phyloP scores from a whole-genome alignment of 805 yeast species.

The Candida schatavii region DNA sequence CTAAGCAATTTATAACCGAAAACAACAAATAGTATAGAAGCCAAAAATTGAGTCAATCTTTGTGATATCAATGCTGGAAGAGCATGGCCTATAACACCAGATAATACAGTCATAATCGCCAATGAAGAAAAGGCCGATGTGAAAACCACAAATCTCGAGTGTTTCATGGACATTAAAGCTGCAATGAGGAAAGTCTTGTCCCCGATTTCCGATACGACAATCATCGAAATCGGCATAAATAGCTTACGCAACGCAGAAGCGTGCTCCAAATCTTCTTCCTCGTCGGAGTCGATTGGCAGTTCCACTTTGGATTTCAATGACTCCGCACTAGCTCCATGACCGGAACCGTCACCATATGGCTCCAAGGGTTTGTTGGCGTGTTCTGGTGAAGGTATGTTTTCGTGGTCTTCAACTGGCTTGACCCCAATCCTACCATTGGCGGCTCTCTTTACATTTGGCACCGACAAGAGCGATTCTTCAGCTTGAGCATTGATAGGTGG shows the following conservation, averaged over 20 bases:
- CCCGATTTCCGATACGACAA: slow-evolving; percentile 92
- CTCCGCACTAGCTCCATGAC: not conserved
- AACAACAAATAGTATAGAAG: slow-evolving; percentile 75
- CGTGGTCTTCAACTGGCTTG: slow-evolving; percentile 17
- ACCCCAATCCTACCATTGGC: not conserved
- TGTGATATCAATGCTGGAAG: slow-evolving; percentile 82
- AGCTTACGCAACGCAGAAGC: slow-evolving; percentile 29
- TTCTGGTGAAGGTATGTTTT: slow-evolving; percentile 27
- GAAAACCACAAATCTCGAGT: slow-evolving; percentile 80
- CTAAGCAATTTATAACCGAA: slow-evolving; percentile 73
- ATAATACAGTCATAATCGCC: slow-evolving; percentile 84
- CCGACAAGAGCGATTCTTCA: not conserved
- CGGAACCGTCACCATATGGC: slow-evolving; percentile 11
- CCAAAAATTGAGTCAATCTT: slow-evolving; percentile 74
- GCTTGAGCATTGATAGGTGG: not conserved
- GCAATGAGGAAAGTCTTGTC: slow-evolving; percentile 97
- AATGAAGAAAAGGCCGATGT: slow-evolving; percentile 82
- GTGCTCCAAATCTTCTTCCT: slow-evolving; percentile 4
- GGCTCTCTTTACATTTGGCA: not conserved
- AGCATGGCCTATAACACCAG: slow-evolving; percentile 90
- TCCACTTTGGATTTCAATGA: too few relatives aligned
- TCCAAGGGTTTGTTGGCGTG: slow-evolving; percentile 18
- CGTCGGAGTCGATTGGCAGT: slow-evolving; percentile 1
- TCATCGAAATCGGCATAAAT: slow-evolving; percentile 84
- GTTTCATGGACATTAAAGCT: slow-evolving; percentile 97